Conservation (phyloP, 2,329 filamentous ascomycete genomes). For the Colletotrichum paranaense region DNA sequence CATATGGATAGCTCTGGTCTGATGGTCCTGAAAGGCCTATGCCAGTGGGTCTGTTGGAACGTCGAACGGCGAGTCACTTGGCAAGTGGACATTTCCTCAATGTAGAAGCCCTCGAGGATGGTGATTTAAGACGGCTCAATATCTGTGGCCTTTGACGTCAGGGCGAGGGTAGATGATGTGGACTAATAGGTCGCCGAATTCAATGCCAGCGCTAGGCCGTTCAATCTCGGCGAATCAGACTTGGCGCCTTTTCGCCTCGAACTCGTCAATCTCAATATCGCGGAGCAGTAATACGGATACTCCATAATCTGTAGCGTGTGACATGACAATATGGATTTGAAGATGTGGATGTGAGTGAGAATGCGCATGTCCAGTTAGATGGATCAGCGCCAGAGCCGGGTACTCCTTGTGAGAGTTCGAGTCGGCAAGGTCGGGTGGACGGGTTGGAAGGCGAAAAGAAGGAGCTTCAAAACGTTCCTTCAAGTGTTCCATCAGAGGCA, state of each 20-base stretch:
- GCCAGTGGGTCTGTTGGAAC: not conserved
- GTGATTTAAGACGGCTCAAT: constrained; percentile 2
- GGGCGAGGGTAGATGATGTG: not conserved
- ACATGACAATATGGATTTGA: not conserved
- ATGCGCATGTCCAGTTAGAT: not conserved
- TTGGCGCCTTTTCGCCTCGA: not conserved
- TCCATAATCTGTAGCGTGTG: not conserved
- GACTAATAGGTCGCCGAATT: constrained; percentile 1
- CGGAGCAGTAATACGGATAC: not conserved
- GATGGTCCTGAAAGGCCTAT: constrained; percentile 10
- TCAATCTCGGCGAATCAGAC: constrained; percentile 11
- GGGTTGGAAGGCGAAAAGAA: constrained; percentile 25
- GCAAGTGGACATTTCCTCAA: not conserved
- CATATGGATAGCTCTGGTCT: constrained; percentile 8
- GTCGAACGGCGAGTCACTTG: not conserved
- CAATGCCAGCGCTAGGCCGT: constrained; percentile 9
- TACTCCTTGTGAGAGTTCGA: constrained; percentile 5
- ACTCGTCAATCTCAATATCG: constrained; percentile 16
- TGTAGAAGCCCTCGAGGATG: not conserved
- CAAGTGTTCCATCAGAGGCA: constrained; percentile 43
- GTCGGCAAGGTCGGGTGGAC: constrained; percentile 1
- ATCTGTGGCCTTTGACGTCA: not conserved
- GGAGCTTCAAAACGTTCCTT: constrained; percentile 40
- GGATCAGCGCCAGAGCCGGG: not conserved
- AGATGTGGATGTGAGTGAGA: not conserved